Conservation (phyloP, 2,329 filamentous ascomycete species). For the Ophiostoma sp. region DNA sequence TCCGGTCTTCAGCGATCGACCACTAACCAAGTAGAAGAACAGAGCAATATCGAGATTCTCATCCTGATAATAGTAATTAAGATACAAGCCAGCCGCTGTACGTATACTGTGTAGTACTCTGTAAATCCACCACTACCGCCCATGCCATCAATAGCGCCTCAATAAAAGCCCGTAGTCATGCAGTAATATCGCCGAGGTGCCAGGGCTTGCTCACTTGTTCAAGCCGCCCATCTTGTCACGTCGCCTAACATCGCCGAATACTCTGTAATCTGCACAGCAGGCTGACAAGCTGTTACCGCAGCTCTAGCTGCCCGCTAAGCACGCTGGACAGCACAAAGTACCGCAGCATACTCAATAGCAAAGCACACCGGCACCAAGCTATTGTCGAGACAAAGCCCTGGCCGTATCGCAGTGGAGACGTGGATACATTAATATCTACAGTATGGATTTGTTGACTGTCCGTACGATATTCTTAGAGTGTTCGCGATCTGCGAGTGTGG, state of each 20-base stretch:
- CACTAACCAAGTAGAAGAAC: slow-evolving; percentile 14
- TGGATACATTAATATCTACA: neutral
- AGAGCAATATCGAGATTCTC: slow-evolving; percentile 2
- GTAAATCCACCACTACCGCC: neutral
- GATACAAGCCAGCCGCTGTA: neutral
- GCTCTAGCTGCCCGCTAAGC: slow-evolving; percentile 1
- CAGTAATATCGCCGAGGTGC: neutral
- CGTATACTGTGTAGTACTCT: too few species aligned
- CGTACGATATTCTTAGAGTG: neutral
- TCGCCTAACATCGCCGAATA: neutral
- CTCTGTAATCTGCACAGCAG: neutral
- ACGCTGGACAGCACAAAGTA: neutral
- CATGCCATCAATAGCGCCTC: neutral
- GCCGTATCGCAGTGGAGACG: neutral
- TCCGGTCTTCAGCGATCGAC: slow-evolving; percentile 4
- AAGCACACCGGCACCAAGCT: neutral
- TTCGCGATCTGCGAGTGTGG: neutral
- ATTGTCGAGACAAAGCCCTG: neutral
- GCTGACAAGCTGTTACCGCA: neutral
- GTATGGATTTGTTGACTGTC: too few species aligned
- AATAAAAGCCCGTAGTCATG: neutral
- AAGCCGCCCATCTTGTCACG: neutral
- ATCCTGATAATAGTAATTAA: too few species aligned
- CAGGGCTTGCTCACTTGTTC: neutral
- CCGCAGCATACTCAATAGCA: neutral